A percentile compares a stretch with the other conserved stretches of the same genome.
Conservation (phyloP, 768 basidiomycete species). For the Leccinum uliginosum region DNA sequence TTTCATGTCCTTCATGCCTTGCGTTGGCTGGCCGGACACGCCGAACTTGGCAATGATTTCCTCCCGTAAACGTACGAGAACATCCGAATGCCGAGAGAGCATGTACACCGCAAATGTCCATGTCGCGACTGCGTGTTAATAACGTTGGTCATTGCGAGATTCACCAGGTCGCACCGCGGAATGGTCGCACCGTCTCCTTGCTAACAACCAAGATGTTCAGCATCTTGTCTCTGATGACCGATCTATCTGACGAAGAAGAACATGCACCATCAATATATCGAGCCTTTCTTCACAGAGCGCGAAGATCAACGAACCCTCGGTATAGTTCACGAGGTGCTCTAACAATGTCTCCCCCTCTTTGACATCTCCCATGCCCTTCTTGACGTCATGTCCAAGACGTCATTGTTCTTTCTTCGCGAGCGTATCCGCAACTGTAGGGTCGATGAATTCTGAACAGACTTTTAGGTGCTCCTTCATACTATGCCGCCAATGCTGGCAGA, state of each 20-base stretch:
- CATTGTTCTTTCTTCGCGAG: slow-evolving; percentile 31
- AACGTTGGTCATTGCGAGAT: neutral
- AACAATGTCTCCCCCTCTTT: slow-evolving; percentile 43
- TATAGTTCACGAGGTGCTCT: slow-evolving; percentile 51
- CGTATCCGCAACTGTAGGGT: slow-evolving; percentile 43
- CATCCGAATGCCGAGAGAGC: slow-evolving; percentile 49
- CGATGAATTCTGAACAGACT: slow-evolving; percentile 43
- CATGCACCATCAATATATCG: neutral
- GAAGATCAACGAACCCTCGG: slow-evolving; percentile 38
- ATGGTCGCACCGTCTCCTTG: slow-evolving; percentile 40
- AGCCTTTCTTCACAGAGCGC: neutral
- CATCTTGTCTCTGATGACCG: slow-evolving; percentile 22
- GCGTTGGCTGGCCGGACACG: slow-evolving; percentile 42
- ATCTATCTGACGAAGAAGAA: slow-evolving; percentile 14
- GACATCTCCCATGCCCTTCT: slow-evolving; percentile 23
- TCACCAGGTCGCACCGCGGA: neutral
- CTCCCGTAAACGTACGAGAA: slow-evolving; percentile 45
- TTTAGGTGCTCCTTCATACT: slow-evolving; percentile 34
- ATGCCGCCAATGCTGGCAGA: slow-evolving; percentile 43
- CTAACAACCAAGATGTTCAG: slow-evolving; percentile 30
- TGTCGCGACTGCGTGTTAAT: slow-evolving; percentile 16
- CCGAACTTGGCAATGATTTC: slow-evolving; percentile 56
- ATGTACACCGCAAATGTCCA: slow-evolving; percentile 37
- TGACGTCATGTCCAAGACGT: slow-evolving; percentile 1
- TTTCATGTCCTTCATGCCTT: slow-evolving; percentile 58